Evolutionary conservation across 1,139 yeast genomes (phyloP).

Genomic region (Lodderomyces orthopsilosis): DNA sequence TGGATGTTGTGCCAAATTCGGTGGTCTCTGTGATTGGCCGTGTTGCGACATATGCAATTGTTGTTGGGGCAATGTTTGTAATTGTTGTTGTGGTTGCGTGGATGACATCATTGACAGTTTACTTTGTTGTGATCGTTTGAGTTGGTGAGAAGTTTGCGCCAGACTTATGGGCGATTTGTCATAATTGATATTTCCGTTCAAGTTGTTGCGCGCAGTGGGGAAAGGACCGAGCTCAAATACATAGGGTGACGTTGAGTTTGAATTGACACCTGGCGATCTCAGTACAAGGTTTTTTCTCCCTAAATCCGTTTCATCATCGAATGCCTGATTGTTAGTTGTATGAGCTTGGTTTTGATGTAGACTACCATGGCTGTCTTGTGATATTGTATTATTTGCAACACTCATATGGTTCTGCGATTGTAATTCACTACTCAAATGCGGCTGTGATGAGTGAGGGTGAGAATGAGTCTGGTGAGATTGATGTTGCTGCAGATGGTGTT

Average conservation of each 20-base stretch:
- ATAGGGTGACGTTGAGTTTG: constrained; percentile 17
- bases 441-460: constrained; percentile 10
- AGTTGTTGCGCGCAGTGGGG: constrained; percentile 10
- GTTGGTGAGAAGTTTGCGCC: constrained; percentile 7
- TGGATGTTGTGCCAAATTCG: constrained; percentile 4
- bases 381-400: neutral
- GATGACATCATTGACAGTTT: neutral
- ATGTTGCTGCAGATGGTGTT: constrained; percentile 9
- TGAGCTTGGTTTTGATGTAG: constrained; percentile 2
- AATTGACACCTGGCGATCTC: constrained; percentile 15
- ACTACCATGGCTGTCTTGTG: neutral
- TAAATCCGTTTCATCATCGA: constrained; percentile 14
- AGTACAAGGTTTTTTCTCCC: constrained; percentile 12
- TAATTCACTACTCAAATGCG: constrained; percentile 1
- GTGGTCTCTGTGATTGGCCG: constrained; percentile 4
- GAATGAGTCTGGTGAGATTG: constrained; percentile 7
- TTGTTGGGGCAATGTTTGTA: constrained; percentile 6
- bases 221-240: constrained; percentile 17
- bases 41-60: neutral
- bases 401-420: constrained; percentile 7
- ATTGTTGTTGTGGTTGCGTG: constrained; percentile 4
- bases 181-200: constrained; percentile 10
- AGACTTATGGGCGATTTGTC: constrained; percentile 9
- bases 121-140: constrained; percentile 2
- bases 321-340: constrained; percentile 4